phyloP scores from a whole-genome alignment of 2,329 filamentous ascomycete species.

The Neurospora sp. region DNA sequence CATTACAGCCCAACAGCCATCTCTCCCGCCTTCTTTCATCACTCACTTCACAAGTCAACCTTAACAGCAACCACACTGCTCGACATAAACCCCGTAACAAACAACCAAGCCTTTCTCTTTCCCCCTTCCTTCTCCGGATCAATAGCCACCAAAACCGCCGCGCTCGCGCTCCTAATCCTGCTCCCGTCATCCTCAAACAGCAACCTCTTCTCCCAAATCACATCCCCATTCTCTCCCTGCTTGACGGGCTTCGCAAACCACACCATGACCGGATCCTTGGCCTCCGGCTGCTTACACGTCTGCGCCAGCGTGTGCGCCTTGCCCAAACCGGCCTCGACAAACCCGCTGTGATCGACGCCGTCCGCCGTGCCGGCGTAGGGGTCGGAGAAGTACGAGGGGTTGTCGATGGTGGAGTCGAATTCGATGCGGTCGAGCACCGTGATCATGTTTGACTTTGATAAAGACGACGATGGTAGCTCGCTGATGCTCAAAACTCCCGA shows the following conservation, averaged over 20 bases:
- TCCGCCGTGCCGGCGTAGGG: conserved; percentile 29
- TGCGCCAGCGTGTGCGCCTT: conserved; percentile 28
- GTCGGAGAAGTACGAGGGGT: conserved; percentile 48
- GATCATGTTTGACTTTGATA: conserved; percentile 21
- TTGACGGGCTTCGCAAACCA: conserved; percentile 26
- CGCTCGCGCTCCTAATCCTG: conserved; percentile 37
- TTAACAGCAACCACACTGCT: conserved; percentile 39
- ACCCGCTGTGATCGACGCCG: conserved; percentile 40
- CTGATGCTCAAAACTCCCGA: conserved; percentile 39
- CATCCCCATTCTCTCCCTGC: conserved; percentile 7
- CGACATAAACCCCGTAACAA: conserved; percentile 45
- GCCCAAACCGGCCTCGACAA: conserved; percentile 38
- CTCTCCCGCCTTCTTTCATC: neutral
- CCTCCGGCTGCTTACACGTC: conserved; percentile 24
- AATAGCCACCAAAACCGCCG: conserved; percentile 42
- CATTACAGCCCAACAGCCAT: neutral
- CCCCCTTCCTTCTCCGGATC: conserved; percentile 33
- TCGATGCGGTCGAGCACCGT: conserved; percentile 31
- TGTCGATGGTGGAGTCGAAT: conserved; percentile 40
- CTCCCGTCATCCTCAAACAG: conserved; percentile 49
- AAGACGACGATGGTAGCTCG: conserved; percentile 10
- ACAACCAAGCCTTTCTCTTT: conserved; percentile 44
- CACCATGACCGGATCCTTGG: conserved; percentile 34
- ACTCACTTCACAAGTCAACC: conserved; percentile 31
- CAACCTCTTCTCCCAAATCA: conserved; percentile 33